Base-by-base conservation (phyloP, 2,329 filamentous ascomycete species). In the Monosporascus sp. region DNA sequence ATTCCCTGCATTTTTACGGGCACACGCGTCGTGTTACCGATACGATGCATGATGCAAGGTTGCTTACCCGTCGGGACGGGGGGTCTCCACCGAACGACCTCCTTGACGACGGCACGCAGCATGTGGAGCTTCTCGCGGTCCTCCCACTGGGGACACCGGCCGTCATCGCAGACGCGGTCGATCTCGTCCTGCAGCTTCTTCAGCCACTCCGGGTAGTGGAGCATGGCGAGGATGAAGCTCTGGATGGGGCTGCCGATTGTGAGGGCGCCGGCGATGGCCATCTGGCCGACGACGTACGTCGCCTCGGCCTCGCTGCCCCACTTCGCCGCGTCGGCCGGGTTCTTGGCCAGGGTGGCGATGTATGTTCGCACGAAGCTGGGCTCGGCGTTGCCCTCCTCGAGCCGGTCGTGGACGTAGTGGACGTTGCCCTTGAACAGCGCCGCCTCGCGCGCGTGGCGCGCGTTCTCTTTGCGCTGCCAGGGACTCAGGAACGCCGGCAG, bases 31-130 rank as follows among this genome's bases (percentile, higher is more conserved):
- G 5, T 34, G 11, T 34, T 34, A 34, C 14, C 31, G 31, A 34
- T 14, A 34, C 2, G 31, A 34, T 34, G 31, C 31, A 34, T 34
- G 31, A 34, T 34, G 31, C 11, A 14, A 34, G 31, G 31, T 48
- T 11, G 60, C 69, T 38, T 55, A 72, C 77, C 76, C 36, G 78
- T 80, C 5, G 78, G 77, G 9, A 81, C 77, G 4, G 78, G 76
- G 27, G 77, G 77, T 49, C 78, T 69, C 76, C 77, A 82, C n/a
- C 80, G 71, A 20, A 81, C 69, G 0, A 72, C 70, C 62, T 83
- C 78, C 61, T 79, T 78, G 38, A 80, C 72, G 9, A 75, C 70
- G 1, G 77, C 77, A 24, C 76, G 68, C 41, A 79, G 63, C 53
- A 74, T 57, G 4, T 77, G 77, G 44, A 80, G 54, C 25, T 69